Conservation (phyloP, 768 basidiomycete species). For the Auriculariales sp. region DNA sequence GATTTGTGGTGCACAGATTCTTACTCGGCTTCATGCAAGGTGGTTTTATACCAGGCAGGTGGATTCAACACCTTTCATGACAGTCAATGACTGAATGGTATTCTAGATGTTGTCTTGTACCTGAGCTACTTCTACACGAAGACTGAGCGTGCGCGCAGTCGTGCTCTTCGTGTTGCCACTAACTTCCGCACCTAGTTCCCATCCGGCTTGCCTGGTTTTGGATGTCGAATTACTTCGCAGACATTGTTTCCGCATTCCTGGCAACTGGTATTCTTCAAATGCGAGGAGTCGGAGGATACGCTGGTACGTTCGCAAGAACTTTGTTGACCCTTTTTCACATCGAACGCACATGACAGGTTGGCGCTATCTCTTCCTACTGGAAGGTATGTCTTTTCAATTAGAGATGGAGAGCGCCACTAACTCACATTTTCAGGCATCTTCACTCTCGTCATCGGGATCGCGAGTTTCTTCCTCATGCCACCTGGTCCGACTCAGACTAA, state of each 20-base stretch:
- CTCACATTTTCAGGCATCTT: constrained; percentile 30
- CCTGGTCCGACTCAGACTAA: constrained; percentile 51
- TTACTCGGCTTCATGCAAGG: constrained; percentile 48
- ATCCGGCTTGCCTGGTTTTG: constrained; percentile 60
- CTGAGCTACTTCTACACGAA: constrained; percentile 53
- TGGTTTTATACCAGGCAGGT: constrained; percentile 30
- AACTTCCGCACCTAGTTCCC: constrained; percentile 25
- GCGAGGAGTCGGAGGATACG: constrained; percentile 34
- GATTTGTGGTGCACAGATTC: constrained; percentile 20
- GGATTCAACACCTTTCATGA: no score
- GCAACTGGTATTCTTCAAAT: constrained; percentile 47
- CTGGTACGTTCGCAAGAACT: constrained; percentile 30
- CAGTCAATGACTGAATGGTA: no score
- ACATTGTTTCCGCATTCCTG: constrained; percentile 46
- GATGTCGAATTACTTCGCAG: constrained; percentile 40
- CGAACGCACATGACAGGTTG: constrained; percentile 17
- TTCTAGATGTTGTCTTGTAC: constrained; percentile 50
- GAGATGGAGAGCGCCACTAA: no score
- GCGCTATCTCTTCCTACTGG: constrained; percentile 40
- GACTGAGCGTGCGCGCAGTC: constrained; percentile 26
- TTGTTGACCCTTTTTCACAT: constrained; percentile 36
- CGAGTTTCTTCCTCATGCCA: constrained; percentile 44
- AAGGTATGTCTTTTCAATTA: constrained; percentile 16
- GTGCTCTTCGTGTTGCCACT: background rate
- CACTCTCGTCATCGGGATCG: constrained; percentile 34